phyloP scores from a whole-genome alignment of 179 eudicot genomes.

The Camellia oleifera region DNA sequence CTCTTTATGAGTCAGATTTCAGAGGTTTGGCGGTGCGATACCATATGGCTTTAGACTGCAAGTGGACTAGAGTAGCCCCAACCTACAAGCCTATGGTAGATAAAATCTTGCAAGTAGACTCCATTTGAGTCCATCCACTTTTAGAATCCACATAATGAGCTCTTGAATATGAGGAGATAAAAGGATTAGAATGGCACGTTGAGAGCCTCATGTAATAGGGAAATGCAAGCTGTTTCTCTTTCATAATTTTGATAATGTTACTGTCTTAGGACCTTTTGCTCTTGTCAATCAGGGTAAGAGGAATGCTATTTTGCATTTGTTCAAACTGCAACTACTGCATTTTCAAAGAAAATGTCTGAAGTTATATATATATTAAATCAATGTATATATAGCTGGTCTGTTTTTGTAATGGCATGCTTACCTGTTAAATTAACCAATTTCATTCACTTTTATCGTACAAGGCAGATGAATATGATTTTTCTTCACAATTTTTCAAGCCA shows the following conservation, averaged over 20 bases:
- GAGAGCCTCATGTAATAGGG: background rate
- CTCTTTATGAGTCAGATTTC: constrained; percentile 8
- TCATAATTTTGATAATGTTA: background rate
- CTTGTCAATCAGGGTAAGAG: background rate
- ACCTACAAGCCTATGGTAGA: background rate
- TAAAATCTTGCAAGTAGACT: constrained; percentile 15
- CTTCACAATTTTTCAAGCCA: background rate
- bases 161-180: background rate
- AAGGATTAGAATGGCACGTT: background rate
- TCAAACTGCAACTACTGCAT: too few species aligned
- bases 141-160: background rate
- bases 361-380: background rate
- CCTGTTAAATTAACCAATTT: background rate
- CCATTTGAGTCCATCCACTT: background rate
- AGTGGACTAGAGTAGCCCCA: constrained; percentile 13
- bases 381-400: too few species aligned
- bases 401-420: background rate
- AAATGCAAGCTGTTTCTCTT: background rate
- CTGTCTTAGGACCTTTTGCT: background rate
- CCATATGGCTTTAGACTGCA: constrained; percentile 12
- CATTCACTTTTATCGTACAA: background rate
- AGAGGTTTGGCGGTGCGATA: constrained; percentile 7
- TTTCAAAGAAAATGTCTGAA: too few species aligned
- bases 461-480: background rate
- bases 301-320: too few species aligned